These are phyloP conservation scores for Boletus semigastroideus DNA, from an alignment of 1,284 basidiomycete genomes.

Conservation along the genomic window DNA sequence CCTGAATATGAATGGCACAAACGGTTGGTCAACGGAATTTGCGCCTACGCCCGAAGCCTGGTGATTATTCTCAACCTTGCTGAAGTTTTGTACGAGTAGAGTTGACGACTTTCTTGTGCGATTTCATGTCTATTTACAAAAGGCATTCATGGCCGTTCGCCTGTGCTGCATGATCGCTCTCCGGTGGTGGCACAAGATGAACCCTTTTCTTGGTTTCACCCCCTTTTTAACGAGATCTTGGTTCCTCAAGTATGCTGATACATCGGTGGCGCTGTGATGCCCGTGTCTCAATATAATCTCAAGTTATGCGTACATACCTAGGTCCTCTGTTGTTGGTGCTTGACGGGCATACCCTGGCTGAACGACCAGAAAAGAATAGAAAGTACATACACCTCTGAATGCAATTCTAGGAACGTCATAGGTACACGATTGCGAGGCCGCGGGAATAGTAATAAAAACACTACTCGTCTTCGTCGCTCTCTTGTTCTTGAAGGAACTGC, in stretches of 20 bases:
- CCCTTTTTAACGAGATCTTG: constrained; percentile 3
- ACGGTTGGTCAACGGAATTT: constrained; percentile 75
- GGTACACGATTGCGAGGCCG: constrained; percentile 15
- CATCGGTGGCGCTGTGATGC: neutral
- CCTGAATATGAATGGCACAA: constrained; percentile 66
- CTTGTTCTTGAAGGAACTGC: constrained; percentile 80
- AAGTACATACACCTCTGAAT: constrained; percentile 12
- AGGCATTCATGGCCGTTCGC: constrained; percentile 15
- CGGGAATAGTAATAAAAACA: neutral
- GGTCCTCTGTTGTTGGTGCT: neutral
- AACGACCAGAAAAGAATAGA: neutral
- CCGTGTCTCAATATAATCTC: neutral
- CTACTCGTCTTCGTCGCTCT: constrained; percentile 69
- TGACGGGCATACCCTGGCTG: neutral
- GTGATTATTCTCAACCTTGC: constrained; percentile 42
- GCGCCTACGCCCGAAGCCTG: constrained; percentile 78
- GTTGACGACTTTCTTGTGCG: constrained; percentile 22
- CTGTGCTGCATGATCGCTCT: constrained; percentile 21
- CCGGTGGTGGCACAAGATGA: constrained; percentile 1
- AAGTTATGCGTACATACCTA: constrained; percentile 7
- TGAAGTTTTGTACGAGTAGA: constrained; percentile 22
- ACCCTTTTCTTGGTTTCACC: neutral
- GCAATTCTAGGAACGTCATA: constrained; percentile 18
- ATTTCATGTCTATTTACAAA: constrained; percentile 23
- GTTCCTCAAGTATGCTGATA: constrained; percentile 6